Percentiles rank a stretch among this genome's conserved stretches.
phyloP scores from a whole-genome alignment of 2,329 filamentous ascomycete genomes.

The Pseudocercospora pini-densiflorae region DNA sequence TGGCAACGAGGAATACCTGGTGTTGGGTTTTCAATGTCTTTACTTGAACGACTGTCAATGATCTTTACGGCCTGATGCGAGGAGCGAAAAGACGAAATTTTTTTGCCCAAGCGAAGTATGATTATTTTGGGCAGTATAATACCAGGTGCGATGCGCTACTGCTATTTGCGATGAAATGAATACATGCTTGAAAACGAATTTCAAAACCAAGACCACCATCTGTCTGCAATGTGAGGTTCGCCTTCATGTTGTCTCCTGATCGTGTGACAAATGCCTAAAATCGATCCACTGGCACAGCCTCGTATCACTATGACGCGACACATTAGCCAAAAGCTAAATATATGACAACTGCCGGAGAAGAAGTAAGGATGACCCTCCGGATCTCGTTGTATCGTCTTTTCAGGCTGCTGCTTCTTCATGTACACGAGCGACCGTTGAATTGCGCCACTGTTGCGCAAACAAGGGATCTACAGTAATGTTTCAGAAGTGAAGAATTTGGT shows the following conservation, averaged over 20 bases:
- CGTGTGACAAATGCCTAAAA: background rate
- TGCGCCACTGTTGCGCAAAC: too few species aligned
- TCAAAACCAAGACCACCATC: background rate
- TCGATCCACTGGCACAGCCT: background rate
- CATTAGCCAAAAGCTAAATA: too few species aligned
- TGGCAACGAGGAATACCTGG: background rate
- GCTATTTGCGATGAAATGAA: background rate
- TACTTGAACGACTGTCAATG: constrained; percentile 6
- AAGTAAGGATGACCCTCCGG: too few species aligned
- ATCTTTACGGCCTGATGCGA: constrained; percentile 6
- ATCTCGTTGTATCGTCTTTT: too few species aligned
- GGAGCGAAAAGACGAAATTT: background rate
- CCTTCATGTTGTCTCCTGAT: background rate
- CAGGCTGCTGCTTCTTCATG: too few species aligned
- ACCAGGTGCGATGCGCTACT: background rate
- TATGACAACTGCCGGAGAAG: too few species aligned
- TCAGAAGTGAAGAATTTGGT: too few species aligned
- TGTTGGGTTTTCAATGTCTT: background rate
- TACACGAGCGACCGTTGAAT: too few species aligned
- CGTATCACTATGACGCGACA: too few species aligned
- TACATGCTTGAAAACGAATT: background rate
- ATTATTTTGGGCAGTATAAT: constrained; percentile 7
- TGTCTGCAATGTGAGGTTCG: too few species aligned
- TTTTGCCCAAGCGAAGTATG: background rate
- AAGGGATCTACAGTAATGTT: too few species aligned